Conservation (phyloP, 1,284 basidiomycete genomes). For the Pseudozyma hubeiensis region DNA sequence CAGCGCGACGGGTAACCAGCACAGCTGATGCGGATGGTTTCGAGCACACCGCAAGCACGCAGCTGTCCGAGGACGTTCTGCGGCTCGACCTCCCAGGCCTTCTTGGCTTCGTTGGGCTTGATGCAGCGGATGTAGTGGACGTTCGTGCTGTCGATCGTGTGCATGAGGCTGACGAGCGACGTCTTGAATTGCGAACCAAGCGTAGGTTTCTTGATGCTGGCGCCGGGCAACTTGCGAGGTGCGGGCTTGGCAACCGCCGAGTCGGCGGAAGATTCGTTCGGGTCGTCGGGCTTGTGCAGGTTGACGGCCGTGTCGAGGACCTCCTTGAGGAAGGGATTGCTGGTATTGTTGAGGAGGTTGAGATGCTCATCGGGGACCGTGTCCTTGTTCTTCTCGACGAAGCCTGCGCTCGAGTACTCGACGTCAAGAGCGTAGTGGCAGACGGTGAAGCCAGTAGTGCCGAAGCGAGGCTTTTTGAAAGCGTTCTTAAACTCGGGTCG, state of each 20-base stretch:
- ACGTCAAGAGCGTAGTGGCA: conserved; percentile 98
- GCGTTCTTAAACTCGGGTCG: conserved; percentile 88
- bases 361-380: conserved; percentile 99
- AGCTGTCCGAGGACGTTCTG: conserved; percentile 96
- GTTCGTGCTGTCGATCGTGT: conserved; percentile 95
- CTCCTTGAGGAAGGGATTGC: conserved; percentile 92
- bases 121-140: conserved; percentile 99
- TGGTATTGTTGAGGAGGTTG: conserved; percentile 82
- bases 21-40: conserved; percentile 98
- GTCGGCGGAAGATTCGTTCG: conserved; percentile 23
- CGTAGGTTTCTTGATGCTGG: conserved; percentile 86
- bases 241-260: conserved; percentile 40
- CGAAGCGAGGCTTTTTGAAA: conserved; percentile 98
- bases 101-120: conserved; percentile 97
- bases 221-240: conserved; percentile 71
- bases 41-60: conserved; percentile 97
- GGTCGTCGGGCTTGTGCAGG: conserved; percentile 50
- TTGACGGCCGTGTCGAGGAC: conserved; percentile 77
- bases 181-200: conserved; percentile 98
- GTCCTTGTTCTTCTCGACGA: conserved; percentile 98
- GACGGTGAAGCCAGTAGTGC: conserved; percentile 95
- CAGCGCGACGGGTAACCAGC: conserved; percentile 99
- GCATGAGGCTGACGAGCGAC: conserved; percentile 93
- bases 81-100: conserved; percentile 95
- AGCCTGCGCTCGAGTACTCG: conserved; percentile 97